Evolutionary conservation across 345 rosid species (phyloP), one percentile per base, ranked within the genome.

Genomic region (Fremontodendron californicum): DNA sequence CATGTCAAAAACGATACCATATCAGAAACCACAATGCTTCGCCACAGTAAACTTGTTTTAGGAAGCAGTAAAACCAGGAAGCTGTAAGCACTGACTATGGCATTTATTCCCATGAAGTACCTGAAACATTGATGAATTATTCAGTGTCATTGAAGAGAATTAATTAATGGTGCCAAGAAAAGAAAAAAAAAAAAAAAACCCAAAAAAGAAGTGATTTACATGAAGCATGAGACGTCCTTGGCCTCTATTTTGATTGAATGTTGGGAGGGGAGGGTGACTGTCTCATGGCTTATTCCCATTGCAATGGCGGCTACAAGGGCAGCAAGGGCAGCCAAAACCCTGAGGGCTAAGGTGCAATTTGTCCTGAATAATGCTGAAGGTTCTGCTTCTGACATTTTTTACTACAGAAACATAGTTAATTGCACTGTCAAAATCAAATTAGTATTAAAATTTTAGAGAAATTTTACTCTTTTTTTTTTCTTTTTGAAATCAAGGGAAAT

Each of bases 11-110:
- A 8, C 3, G 7, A 3, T 76, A 77, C 79, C 74, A 68, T 18
- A 29, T 77, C 79, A 18, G 29, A 11, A 10, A 57, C 45, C 12
- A 68, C 42, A 13, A 69, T 9, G 35, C 33, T 27, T 68, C 55
- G 55, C 79, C 79, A 67, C 1, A 68, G 75, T 42, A 77, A 21
- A 60, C 79, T 77, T n/a, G 6, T 23, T 19, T 31, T 31, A 10
- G 74, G 66, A 37, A 68, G 79, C 54, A 18, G 2, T 23, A 40
- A 58, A 67, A 68, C 65, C 31, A 40, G 23, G 4, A 77, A 2
- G 31, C 74, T 40, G 4, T 77, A 54, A 40, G 11, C 52, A 63
- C 29, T 52, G n/a, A 71, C 55, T 8, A 57, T 13, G 15, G 10
- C 31, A 55, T 77, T 52, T 12, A 29, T 6, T 5, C 29, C 74